Evolutionary conservation across 2,329 filamentous ascomycete genomes (phyloP).

Genomic region (Venturia aucupariae): DNA sequence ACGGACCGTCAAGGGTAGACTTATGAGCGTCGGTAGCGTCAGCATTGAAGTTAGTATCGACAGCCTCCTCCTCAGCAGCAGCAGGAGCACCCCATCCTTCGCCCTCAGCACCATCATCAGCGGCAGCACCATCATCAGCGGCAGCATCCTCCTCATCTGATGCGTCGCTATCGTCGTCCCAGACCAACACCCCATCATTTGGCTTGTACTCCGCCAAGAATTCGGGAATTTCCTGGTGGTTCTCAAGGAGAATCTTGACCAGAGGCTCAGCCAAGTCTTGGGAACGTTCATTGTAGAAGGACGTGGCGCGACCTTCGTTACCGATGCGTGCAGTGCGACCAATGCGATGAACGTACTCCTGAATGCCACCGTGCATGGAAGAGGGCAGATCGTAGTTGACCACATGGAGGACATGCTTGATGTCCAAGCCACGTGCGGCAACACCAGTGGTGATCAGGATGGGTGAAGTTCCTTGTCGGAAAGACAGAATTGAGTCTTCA

Average conservation of each 20-base stretch:
- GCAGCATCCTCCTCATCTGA: slow-evolving; percentile 33
- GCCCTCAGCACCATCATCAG: slow-evolving; percentile 9
- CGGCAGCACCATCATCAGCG: slow-evolving; percentile 34
- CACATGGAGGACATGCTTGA: slow-evolving; percentile 78
- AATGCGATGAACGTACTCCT: slow-evolving; percentile 91
- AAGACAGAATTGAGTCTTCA: slow-evolving; percentile 71
- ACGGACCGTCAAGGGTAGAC: neutral
- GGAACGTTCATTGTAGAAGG: slow-evolving; percentile 77
- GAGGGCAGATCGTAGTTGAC: slow-evolving; percentile 88
- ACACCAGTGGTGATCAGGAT: slow-evolving; percentile 83
- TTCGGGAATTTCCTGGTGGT: slow-evolving; percentile 67
- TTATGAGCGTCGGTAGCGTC: neutral
- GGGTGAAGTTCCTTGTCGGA: slow-evolving; percentile 64
- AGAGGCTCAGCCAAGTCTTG: slow-evolving; percentile 63
- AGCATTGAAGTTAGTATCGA: neutral
- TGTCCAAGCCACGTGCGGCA: slow-evolving; percentile 79
- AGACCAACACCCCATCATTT: slow-evolving; percentile 43
- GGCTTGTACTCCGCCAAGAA: slow-evolving; percentile 63
- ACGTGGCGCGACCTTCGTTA: slow-evolving; percentile 74
- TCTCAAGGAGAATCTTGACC: slow-evolving; percentile 74
- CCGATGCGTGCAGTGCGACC: slow-evolving; percentile 93
- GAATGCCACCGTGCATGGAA: slow-evolving; percentile 66
- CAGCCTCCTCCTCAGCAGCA: neutral
- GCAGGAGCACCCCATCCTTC: neutral
- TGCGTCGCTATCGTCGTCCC: slow-evolving; percentile 39